A percentile compares a stretch with the other conserved stretches of the same genome.
phyloP scores from a whole-genome alignment of 1,284 basidiomycete species.

The Leccinum cinnamomeum region DNA sequence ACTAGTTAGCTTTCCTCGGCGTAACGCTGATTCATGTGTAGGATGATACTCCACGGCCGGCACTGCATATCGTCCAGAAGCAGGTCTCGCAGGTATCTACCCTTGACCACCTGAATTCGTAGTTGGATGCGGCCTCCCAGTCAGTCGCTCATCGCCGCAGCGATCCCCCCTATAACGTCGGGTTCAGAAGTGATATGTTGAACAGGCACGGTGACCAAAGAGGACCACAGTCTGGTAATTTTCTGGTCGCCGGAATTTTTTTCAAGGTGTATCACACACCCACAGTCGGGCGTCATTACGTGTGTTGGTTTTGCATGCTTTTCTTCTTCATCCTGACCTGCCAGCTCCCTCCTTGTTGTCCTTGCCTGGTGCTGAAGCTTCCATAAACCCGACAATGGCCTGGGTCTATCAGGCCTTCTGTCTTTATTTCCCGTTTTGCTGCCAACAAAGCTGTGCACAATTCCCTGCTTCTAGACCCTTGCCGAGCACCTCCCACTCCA shows the following conservation, averaged over 20 bases:
- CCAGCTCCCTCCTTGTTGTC: conserved; percentile 72
- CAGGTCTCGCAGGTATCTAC: conserved; percentile 41
- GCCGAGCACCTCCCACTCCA: conserved; percentile 49
- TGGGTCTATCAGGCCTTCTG: conserved; percentile 56
- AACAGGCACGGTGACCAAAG: conserved; percentile 57
- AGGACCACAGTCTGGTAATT: conserved; percentile 35
- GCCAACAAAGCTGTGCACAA: conserved; percentile 46
- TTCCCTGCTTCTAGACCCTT: conserved; percentile 64
- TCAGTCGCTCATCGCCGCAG: conserved; percentile 65
- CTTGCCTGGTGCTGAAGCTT: conserved; percentile 45
- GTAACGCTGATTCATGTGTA: conserved; percentile 25
- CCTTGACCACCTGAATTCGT: conserved; percentile 54
- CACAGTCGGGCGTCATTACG: conserved; percentile 56
- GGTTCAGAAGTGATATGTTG: conserved; percentile 50
- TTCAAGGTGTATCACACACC: conserved; percentile 41
- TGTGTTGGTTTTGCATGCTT: conserved; percentile 74
- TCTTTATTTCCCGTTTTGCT: conserved; percentile 48
- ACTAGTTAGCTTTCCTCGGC: too few relatives aligned
- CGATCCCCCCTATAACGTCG: conserved; percentile 59
- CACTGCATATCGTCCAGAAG: conserved; percentile 47
- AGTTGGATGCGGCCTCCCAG: conserved; percentile 60
- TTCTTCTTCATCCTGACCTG: conserved; percentile 66
- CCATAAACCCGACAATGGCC: conserved; percentile 35
- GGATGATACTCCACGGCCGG: conserved; percentile 51
- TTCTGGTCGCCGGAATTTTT: conserved; percentile 42